Evolutionary conservation across 768 basidiomycete species (phyloP).

Genomic region (Suillus placidus): DNA sequence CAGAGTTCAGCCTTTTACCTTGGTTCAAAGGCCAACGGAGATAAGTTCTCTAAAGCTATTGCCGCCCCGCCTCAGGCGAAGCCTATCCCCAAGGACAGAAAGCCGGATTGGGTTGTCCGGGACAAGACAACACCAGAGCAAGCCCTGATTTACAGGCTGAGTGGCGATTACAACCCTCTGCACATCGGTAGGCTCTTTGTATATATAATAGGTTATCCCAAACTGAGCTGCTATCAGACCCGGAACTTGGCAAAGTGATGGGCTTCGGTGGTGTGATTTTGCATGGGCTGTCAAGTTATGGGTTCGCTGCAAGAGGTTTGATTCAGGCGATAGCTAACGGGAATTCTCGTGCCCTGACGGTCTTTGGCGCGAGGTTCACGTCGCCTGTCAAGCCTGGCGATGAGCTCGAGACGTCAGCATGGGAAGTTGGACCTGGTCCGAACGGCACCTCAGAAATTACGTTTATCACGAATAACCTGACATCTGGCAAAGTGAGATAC

Average conservation of each 20-base stretch:
- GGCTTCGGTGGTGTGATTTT: slow-evolving; percentile 87
- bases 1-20: slow-evolving; percentile 71
- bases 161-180: slow-evolving; percentile 79
- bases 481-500: slow-evolving; percentile 55
- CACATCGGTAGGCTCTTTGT: slow-evolving; percentile 57
- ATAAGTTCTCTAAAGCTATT: slow-evolving; percentile 64
- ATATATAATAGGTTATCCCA: neutral
- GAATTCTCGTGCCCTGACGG: slow-evolving; percentile 62
- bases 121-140: slow-evolving; percentile 69
- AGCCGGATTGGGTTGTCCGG: slow-evolving; percentile 60
- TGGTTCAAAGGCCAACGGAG: slow-evolving; percentile 64
- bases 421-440: slow-evolving; percentile 74
- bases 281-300: slow-evolving; percentile 82
- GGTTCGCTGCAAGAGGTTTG: slow-evolving; percentile 79
- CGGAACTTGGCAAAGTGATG: slow-evolving; percentile 64
- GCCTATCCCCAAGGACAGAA: slow-evolving; percentile 59
- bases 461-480: slow-evolving; percentile 63
- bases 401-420: slow-evolving; percentile 73
- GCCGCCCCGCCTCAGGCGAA: slow-evolving; percentile 63
- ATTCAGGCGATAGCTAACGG: slow-evolving; percentile 63
- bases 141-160: slow-evolving; percentile 71
- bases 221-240: slow-evolving; percentile 49
- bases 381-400: slow-evolving; percentile 85
- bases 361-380: slow-evolving; percentile 78
- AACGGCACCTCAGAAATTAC: slow-evolving; percentile 60